These are phyloP conservation scores for Kwoniella botswanensis DNA, from an alignment of 768 basidiomycete species.

Conservation along the genomic window DNA sequence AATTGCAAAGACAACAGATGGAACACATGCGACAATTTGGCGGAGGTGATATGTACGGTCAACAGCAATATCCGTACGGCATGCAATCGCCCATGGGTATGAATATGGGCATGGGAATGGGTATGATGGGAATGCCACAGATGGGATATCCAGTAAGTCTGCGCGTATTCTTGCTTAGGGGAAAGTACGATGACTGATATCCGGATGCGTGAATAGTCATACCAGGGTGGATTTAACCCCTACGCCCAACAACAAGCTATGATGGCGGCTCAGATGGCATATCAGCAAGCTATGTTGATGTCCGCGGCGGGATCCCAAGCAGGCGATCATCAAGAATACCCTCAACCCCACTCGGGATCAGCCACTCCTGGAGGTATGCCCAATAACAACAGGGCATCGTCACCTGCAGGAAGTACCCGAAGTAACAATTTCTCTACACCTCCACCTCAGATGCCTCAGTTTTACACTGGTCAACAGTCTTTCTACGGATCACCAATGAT, in stretches of 20 bases:
- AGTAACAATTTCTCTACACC: slow-evolving; percentile 16
- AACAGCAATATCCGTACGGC: slow-evolving; percentile 45
- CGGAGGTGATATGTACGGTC: slow-evolving; percentile 66
- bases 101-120: slow-evolving; percentile 39
- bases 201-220: slow-evolving; percentile 17
- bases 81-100: slow-evolving; percentile 41
- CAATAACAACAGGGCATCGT: slow-evolving; percentile 13
- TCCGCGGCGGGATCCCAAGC: slow-evolving; percentile 39
- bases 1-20: slow-evolving; percentile 82
- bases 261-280: slow-evolving; percentile 60
- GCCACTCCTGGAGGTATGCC: not conserved
- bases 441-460: slow-evolving; percentile 16
- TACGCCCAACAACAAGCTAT: slow-evolving; percentile 58
- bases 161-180: not conserved
- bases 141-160: slow-evolving; percentile 39
- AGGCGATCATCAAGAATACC: slow-evolving; percentile 24
- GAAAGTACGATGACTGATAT: not conserved
- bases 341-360: not conserved
- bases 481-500: slow-evolving; percentile 22
- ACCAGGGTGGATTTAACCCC: slow-evolving; percentile 49
- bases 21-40: slow-evolving; percentile 75
- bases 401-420: slow-evolving; percentile 19
- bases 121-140: slow-evolving; percentile 45
- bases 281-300: slow-evolving; percentile 58
- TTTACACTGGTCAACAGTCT: slow-evolving; percentile 2